A percentile compares a stretch with the other conserved stretches of the same genome.
Conservation (phyloP, 1,284 basidiomycete genomes). For the Ceratobasidium sp. region DNA sequence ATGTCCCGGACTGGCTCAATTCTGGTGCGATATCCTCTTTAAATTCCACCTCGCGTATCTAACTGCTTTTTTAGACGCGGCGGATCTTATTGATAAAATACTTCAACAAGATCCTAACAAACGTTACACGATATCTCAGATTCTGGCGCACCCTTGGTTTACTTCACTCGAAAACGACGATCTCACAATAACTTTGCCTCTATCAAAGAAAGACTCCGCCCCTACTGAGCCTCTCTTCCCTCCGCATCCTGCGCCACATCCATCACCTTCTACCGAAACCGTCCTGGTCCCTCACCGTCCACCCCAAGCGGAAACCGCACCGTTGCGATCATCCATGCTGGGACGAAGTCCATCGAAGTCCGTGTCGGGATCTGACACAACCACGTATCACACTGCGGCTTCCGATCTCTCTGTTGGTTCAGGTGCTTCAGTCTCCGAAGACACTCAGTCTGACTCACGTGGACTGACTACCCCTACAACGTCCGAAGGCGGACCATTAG, state of each 20-base stretch:
- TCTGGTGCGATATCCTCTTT: conserved; percentile 63
- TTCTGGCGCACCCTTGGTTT: conserved; percentile 94
- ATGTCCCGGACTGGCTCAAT: conserved; percentile 92
- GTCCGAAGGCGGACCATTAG: conserved; percentile 58
- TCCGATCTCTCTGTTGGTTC: conserved; percentile 57
- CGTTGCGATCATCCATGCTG: conserved; percentile 51
- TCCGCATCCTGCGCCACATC: conserved; percentile 49
- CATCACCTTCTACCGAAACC: conserved; percentile 50
- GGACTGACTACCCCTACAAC: conserved; percentile 65
- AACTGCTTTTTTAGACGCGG: conserved; percentile 68
- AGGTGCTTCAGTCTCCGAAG: conserved; percentile 41
- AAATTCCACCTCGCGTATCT: conserved; percentile 38
- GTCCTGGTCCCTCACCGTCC: conserved; percentile 50
- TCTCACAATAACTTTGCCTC: conserved; percentile 51
- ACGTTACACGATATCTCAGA: conserved; percentile 83
- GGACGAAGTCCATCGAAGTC: conserved; percentile 44
- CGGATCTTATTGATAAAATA: conserved; percentile 80
- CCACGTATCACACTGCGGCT: conserved; percentile 64
- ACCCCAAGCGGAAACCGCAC: conserved; percentile 45
- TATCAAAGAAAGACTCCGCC: conserved; percentile 46
- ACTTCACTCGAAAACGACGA: conserved; percentile 57
- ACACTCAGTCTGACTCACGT: conserved; percentile 35
- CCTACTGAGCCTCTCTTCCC: conserved; percentile 47
- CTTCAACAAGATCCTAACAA: conserved; percentile 82
- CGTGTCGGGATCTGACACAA: conserved; percentile 58